phyloP scores from a whole-genome alignment of 129 eudicot genomes.

The Helianthus tuberosus region DNA sequence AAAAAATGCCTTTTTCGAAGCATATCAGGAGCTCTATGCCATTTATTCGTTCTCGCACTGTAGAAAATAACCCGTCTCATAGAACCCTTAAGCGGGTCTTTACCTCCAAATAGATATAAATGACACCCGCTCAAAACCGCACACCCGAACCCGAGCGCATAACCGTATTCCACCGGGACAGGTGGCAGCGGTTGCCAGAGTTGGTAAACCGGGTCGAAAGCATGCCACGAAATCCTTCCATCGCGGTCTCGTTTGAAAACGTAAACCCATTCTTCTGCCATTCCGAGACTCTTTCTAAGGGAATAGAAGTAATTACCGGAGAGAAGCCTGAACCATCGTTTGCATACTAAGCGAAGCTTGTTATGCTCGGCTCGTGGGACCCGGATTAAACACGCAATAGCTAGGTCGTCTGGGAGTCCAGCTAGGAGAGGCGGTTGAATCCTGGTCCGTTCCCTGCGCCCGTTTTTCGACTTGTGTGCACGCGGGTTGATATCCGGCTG shows the following conservation, averaged over 20 bases:
- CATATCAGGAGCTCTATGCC: conserved; percentile 98
- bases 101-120: conserved; percentile 92
- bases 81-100: conserved; percentile 91
- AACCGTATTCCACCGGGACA: conserved; percentile 83
- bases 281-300: conserved; percentile 72
- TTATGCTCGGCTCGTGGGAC: conserved; percentile 91
- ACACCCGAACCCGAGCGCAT: conserved; percentile 91
- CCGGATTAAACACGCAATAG: conserved; percentile 89
- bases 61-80: conserved; percentile 93
- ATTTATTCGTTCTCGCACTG: conserved; percentile 92
- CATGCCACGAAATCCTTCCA: conserved; percentile 96
- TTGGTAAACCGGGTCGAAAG: conserved; percentile 92
- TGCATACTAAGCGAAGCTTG: conserved; percentile 88
- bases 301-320: conserved; percentile 80
- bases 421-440: conserved; percentile 90
- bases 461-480: conserved; percentile 81
- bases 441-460: conserved; percentile 79
- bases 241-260: conserved; percentile 92
- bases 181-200: conserved; percentile 99
- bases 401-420: conserved; percentile 96
- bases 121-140: conserved; percentile 98
- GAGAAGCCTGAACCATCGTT: conserved; percentile 81
- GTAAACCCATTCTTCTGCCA: conserved; percentile 97
- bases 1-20: conserved; percentile 88
- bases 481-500: conserved; percentile 96